Evolutionary conservation across 768 basidiomycete genomes (phyloP).

Genomic region (Tylopilus vinaceipallidus): DNA sequence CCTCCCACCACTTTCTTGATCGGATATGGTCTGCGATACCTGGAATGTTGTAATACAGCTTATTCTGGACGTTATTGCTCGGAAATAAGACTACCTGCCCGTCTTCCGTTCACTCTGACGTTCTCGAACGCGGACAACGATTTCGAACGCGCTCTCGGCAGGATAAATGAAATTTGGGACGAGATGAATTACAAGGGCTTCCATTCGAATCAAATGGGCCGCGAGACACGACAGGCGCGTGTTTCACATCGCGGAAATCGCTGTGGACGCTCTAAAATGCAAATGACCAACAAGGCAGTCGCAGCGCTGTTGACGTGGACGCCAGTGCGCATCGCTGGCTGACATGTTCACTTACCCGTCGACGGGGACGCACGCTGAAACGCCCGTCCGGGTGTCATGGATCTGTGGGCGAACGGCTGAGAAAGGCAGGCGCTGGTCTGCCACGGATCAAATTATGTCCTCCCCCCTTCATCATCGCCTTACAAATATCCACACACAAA

Average conservation of each 20-base stretch:
- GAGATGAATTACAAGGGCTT: constrained; percentile 8
- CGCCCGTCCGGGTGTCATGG: too few relatives aligned
- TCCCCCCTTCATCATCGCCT: too few relatives aligned
- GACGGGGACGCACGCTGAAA: too few relatives aligned
- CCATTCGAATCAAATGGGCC: constrained; percentile 15
- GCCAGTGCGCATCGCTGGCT: too few relatives aligned
- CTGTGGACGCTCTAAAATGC: constrained; percentile 3
- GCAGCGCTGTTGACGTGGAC: background rate
- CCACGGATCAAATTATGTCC: too few relatives aligned
- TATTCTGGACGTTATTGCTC: constrained; percentile 26
- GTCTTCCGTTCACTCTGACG: too few relatives aligned
- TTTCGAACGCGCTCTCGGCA: background rate
- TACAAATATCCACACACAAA: too few relatives aligned
- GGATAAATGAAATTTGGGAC: constrained; percentile 15
- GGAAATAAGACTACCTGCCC: constrained; percentile 15
- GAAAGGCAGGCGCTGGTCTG: too few relatives aligned
- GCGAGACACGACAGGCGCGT: background rate
- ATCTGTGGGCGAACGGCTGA: background rate
- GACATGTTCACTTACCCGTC: too few relatives aligned
- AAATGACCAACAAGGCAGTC: background rate
- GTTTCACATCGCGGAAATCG: constrained; percentile 7
- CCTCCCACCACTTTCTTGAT: constrained; percentile 23
- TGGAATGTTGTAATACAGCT: constrained; percentile 38
- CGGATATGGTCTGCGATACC: constrained; percentile 35
- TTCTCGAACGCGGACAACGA: background rate